phyloP scores from a whole-genome alignment of 345 rosid genomes.

The Ricinus communis region DNA sequence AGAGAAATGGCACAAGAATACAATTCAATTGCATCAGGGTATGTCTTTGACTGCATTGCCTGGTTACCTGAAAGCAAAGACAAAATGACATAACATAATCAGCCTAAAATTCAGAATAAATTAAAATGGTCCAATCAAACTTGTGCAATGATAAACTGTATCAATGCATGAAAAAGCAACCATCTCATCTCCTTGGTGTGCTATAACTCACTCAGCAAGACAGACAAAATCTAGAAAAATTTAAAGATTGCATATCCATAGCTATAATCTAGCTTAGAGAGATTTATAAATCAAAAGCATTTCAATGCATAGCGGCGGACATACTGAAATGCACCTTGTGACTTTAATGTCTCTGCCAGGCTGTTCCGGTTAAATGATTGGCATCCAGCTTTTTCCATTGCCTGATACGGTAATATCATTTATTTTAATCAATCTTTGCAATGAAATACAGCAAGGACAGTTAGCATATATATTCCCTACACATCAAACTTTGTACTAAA shows the following conservation, averaged over 20 bases:
- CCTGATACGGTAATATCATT: constrained; percentile 47
- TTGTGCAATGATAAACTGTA: constrained; percentile 7
- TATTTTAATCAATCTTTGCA: constrained; percentile 2
- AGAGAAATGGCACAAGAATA: constrained; percentile 79
- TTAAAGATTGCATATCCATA: too few relatives aligned
- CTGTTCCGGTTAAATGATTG: constrained; percentile 44
- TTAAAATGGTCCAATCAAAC: not conserved
- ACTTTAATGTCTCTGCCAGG: constrained; percentile 70
- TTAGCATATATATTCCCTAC: not conserved
- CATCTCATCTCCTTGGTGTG: not conserved
- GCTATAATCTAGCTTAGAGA: constrained; percentile 2
- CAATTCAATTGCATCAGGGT: constrained; percentile 63
- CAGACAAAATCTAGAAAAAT: not conserved
- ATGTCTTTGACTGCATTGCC: constrained; percentile 72
- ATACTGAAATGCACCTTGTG: constrained; percentile 56
- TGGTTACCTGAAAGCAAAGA: constrained; percentile 64
- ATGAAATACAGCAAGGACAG: not conserved
- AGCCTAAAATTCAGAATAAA: not conserved
- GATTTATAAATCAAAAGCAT: constrained; percentile 3
- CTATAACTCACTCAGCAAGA: too few relatives aligned
- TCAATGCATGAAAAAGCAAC: not conserved
- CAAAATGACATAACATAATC: constrained; percentile 21
- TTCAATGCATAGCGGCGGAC: constrained; percentile 4
- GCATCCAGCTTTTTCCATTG: constrained; percentile 69
- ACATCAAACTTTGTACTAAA: not conserved